These are phyloP conservation scores for Rhizophagus sp. DNA, from an alignment of 192 early-diverging fungal species.

Conservation along the genomic window DNA sequence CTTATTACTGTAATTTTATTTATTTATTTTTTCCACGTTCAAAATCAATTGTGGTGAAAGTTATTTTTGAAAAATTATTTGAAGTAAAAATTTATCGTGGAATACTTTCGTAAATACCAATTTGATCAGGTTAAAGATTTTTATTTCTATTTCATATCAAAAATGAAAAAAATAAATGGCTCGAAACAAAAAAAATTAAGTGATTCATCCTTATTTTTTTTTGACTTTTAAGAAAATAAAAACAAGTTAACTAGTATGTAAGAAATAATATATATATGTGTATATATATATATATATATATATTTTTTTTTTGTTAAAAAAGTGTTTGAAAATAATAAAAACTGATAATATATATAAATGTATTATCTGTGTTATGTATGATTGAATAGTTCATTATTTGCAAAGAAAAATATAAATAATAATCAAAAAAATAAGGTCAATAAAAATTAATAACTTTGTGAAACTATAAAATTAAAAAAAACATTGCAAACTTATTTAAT, in stretches of 20 bases:
- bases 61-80: too few species aligned
- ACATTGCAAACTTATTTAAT: background rate
- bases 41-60: too few species aligned
- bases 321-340: too few species aligned
- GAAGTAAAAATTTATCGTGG: too few species aligned
- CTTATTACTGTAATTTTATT: too few species aligned
- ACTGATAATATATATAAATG: background rate
- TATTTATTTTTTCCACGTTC: too few species aligned
- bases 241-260: background rate
- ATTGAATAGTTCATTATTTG: conserved; percentile 1
- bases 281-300: too few species aligned
- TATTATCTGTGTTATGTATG: background rate
- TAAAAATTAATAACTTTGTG: background rate
- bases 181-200: background rate
- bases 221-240: background rate
- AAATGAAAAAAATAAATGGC: background rate
- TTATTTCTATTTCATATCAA: background rate
- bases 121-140: background rate
- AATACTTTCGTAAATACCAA: background rate
- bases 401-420: background rate
- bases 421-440: background rate
- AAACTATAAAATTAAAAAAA: background rate
- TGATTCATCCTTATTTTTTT: background rate
- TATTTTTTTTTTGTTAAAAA: too few species aligned
- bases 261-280: too few species aligned